Base-by-base conservation (phyloP, 371 early-diverging fungal species). In the Mucor plumbeus region DNA sequence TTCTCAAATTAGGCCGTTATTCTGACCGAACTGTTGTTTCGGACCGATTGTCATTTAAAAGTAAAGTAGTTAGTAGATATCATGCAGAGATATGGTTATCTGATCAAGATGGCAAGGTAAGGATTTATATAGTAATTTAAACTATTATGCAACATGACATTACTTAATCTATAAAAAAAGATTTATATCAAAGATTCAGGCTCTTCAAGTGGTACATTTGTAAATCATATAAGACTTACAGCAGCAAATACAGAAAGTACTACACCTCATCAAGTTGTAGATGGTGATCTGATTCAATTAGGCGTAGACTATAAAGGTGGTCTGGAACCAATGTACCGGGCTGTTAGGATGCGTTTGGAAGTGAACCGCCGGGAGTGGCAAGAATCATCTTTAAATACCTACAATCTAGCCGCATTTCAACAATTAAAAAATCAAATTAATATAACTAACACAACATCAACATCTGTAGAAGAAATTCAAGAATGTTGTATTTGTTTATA, bases 401-500 rank as follows among this genome's bases (percentile, higher is more conserved):
- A 56, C 59, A 68, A 44, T 33, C 48, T 68, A 36, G 57, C 64
- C 53, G 68, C 65, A 14, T 71, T 67, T 58, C 70, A 70, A 39
- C 69, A 69, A 35, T 31, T 69, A 31, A 44, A 43, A 36, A 40
- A 63, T 26, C 61, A 64, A 31, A 56, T 61, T 4, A 34, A 58
- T 31, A 61, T 50, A 17, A 35, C 65, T 17, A 50, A n/a, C 6
- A 63, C 53, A 43, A 57, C 47, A 38, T 19, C 35, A 33, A 44
- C 40, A 54, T 26, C 53, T 36, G 38, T 34, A 40, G 65, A 67
- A 59, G 74, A 78, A 38, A 74, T 81, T 43, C 85, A 83, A 70
- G 99, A 99, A 73, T 99, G 99, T 79, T 97, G 98, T 78, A 99
- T 99, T 69, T 99, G 99, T 82, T 86, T 98, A 50, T 94, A 92